phyloP scores from a whole-genome alignment of 495 filamentous ascomycete genomes.

The Daldinia childiae region DNA sequence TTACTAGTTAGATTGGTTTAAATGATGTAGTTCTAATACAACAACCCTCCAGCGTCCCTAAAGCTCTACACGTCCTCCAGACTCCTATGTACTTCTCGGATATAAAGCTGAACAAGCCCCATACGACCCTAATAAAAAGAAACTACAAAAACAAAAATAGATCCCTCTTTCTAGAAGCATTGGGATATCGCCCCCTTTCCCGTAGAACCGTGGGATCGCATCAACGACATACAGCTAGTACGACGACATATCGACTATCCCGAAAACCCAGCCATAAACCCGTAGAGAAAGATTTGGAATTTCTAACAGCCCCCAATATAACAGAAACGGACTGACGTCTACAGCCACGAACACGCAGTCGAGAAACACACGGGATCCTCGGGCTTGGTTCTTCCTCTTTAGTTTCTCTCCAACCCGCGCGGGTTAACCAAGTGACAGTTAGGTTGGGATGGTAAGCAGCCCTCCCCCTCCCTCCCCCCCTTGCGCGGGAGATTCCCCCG shows the following conservation, averaged over 20 bases:
- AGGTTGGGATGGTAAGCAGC: background rate
- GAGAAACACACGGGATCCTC: background rate
- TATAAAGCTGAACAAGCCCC: background rate
- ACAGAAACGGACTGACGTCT: background rate
- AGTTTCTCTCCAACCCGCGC: conserved; percentile 2
- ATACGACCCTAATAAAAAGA: background rate
- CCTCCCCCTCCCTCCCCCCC: background rate
- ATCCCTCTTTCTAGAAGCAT: background rate
- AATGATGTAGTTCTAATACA: background rate
- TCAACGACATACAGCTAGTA: background rate
- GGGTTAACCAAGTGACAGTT: background rate
- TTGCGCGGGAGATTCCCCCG: conserved; percentile 3
- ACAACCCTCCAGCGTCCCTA: background rate
- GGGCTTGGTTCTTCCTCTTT: background rate
- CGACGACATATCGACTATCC: background rate
- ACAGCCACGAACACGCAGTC: background rate
- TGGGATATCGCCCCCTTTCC: background rate
- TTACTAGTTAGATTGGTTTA: background rate
- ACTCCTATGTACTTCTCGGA: background rate
- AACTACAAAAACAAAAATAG: background rate
- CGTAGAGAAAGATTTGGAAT: background rate
- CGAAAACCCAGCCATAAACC: background rate
- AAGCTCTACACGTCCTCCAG: background rate
- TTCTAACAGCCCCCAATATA: background rate
- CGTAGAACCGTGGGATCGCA: background rate